phyloP scores from a whole-genome alignment of 1,284 basidiomycete species.

The Cerioporus squamosus region DNA sequence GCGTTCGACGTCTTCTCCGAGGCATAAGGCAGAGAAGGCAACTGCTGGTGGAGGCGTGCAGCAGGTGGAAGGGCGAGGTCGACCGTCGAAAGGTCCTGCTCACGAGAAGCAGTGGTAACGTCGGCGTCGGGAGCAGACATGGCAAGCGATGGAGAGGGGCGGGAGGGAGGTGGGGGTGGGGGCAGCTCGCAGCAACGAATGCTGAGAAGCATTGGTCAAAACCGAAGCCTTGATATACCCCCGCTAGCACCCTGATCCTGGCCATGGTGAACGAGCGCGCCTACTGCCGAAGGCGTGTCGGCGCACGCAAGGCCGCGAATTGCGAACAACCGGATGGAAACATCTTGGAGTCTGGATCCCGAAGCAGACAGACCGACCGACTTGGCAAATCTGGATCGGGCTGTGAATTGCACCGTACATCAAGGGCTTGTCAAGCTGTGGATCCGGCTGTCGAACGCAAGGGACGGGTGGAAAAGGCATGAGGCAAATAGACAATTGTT shows the following conservation, averaged over 20 bases:
- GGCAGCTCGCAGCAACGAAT: not conserved
- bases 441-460: slow-evolving; percentile 6
- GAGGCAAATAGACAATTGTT: not conserved
- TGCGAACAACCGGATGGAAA: not conserved
- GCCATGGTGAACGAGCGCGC: not conserved
- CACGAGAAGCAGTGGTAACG: not conserved
- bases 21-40: slow-evolving; percentile 10
- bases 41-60: not conserved
- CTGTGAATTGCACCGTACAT: not conserved
- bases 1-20: slow-evolving; percentile 7
- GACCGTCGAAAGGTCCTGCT: not conserved
- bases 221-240: slow-evolving; percentile 11
- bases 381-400: slow-evolving; percentile 16
- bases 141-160: not conserved
- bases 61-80: slow-evolving; percentile 3
- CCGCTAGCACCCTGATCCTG: not conserved
- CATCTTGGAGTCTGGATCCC: slow-evolving; percentile 5
- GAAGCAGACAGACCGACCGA: not conserved
- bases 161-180: not conserved
- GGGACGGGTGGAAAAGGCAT: not conserved
- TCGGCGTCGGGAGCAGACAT: slow-evolving; percentile 9
- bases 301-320: not conserved
- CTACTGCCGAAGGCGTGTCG: not conserved
- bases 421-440: slow-evolving; percentile 6
- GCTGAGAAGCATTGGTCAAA: not conserved